These are phyloP conservation scores for Pseudoperonospora humuli DNA, from an alignment of 352 stramenopile genomes.

Conservation along the genomic window DNA sequence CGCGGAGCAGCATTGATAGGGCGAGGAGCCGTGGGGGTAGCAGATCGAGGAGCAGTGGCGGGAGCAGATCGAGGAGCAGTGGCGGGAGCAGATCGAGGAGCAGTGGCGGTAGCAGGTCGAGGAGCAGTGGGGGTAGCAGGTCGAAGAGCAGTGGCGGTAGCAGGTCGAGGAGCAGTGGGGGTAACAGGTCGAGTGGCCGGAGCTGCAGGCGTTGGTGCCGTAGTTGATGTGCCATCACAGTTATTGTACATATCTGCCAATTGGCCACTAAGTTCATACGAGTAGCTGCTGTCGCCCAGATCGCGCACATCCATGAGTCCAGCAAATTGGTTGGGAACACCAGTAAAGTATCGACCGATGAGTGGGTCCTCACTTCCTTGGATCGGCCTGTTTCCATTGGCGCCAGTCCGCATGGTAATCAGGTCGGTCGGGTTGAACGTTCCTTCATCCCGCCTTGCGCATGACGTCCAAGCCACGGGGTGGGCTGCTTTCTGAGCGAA, in stretches of 20 bases:
- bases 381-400: conserved; percentile 30
- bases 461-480: conserved; percentile 40
- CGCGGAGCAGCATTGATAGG: too few species aligned
- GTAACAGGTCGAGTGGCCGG: not conserved
- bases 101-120: not conserved
- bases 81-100: too few species aligned
- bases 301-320: conserved; percentile 42
- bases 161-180: not conserved
- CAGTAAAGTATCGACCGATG: conserved; percentile 34
- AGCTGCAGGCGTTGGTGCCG: not conserved
- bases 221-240: conserved; percentile 24
- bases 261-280: conserved; percentile 42
- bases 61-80: too few species aligned
- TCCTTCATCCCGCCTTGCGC: conserved; percentile 23
- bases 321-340: conserved; percentile 30
- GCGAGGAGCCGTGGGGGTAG: too few species aligned
- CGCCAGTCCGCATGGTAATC: conserved; percentile 36
- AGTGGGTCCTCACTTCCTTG: conserved; percentile 25
- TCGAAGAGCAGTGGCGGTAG: not conserved
- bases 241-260: conserved; percentile 38
- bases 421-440: conserved; percentile 38
- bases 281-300: conserved; percentile 45
- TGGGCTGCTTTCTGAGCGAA: conserved; percentile 40
- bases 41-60: too few species aligned
- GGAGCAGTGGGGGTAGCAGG: not conserved